A percentile compares a stretch with the other conserved stretches of the same genome.
Evolutionary conservation across 2,329 filamentous ascomycete species (phyloP).

Genomic region (Exophiala bonariae): DNA sequence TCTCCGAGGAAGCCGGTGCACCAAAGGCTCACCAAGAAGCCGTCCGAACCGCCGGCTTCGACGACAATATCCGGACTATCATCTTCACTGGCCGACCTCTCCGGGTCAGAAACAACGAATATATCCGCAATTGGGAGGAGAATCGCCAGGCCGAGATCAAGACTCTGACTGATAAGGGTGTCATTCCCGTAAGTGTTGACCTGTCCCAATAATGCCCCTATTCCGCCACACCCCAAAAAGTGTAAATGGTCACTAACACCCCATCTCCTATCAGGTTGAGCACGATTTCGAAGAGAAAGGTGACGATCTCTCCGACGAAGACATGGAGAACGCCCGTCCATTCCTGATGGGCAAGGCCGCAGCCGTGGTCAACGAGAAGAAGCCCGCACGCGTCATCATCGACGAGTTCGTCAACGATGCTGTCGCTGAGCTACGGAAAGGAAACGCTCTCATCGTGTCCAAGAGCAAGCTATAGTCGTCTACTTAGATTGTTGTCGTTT

Average conservation of each 20-base stretch:
- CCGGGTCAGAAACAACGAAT: constrained; percentile 88
- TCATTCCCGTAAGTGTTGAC: constrained; percentile 74
- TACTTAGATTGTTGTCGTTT: too few species aligned
- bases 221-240: not conserved
- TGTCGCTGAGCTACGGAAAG: constrained; percentile 66
- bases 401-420: constrained; percentile 92
- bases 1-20: constrained; percentile 91
- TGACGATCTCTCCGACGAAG: constrained; percentile 73
- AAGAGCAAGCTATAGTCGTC: constrained; percentile 61
- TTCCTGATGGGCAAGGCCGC: constrained; percentile 97
- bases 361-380: constrained; percentile 89
- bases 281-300: constrained; percentile 84
- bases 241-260: not conserved
- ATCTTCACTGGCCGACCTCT: constrained; percentile 98
- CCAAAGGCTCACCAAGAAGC: constrained; percentile 94
- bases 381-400: constrained; percentile 85
- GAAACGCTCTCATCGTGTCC: constrained; percentile 61
- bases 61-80: constrained; percentile 94
- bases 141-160: constrained; percentile 90
- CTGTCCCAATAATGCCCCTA: not conserved
- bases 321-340: constrained; percentile 86
- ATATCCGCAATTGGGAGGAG: constrained; percentile 95
- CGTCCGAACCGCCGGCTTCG: constrained; percentile 84
- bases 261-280: constrained; percentile 55
- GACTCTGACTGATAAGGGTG: constrained; percentile 82